Conservation (phyloP, 306 rosid genomes). For the Sphenostylis stenocarpa region DNA sequence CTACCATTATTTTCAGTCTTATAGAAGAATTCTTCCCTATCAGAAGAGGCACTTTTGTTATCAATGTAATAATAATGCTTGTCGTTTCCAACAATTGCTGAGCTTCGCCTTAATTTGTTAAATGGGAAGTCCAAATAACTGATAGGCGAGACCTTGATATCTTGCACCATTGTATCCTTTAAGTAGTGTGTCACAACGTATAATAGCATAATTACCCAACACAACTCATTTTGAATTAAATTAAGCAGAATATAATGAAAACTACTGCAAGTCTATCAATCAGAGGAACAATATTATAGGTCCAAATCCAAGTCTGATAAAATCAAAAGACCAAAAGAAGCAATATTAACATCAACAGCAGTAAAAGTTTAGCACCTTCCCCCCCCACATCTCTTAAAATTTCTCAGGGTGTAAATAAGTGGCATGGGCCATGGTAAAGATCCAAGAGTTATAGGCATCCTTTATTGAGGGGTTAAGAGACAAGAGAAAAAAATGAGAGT, state of each 20-base stretch:
- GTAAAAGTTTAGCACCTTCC: not conserved
- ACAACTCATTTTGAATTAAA: constrained; percentile 4
- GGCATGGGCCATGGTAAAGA: not conserved
- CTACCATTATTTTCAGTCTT: constrained; percentile 35
- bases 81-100: constrained; percentile 36
- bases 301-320: not conserved
- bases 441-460: not conserved
- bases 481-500: not conserved
- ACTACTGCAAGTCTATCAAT: constrained; percentile 7
- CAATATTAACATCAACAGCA: not conserved
- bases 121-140: constrained; percentile 52
- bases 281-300: not conserved
- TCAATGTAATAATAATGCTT: constrained; percentile 34
- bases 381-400: too few relatives aligned
- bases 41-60: constrained; percentile 39
- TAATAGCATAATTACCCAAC: not conserved
- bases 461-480: not conserved
- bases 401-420: not conserved
- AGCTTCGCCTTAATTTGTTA: constrained; percentile 41
- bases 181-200: constrained; percentile 34
- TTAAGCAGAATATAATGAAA: constrained; percentile 19
- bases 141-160: constrained; percentile 40
- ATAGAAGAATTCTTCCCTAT: constrained; percentile 45
- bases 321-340: not conserved
- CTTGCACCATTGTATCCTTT: constrained; percentile 74